These are phyloP conservation scores for Sphagnum magellanicum DNA, from an alignment of 228 moss, liverwort and hornwort species.

Conservation along the genomic window DNA sequence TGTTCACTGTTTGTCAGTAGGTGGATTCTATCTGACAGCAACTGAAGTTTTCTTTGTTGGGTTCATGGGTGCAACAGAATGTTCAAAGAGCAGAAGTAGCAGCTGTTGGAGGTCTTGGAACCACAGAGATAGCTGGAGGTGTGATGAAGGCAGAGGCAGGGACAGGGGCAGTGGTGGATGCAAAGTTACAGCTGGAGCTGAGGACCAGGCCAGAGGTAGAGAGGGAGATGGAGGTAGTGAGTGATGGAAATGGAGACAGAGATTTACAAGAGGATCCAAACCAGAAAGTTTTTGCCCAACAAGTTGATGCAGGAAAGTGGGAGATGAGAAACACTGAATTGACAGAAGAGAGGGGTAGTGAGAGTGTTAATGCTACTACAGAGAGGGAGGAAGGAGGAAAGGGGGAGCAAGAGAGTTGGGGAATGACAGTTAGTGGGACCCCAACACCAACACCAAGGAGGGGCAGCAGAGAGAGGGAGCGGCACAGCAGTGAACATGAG, in stretches of 20 bases:
- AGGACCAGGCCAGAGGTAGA: too few species aligned
- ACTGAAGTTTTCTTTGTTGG: background rate
- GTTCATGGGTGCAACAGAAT: background rate
- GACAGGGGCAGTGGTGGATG: background rate
- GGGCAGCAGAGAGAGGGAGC: constrained; percentile 46
- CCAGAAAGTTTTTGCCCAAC: constrained; percentile 16
- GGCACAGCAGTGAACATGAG: constrained; percentile 51
- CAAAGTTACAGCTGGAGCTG: too few species aligned
- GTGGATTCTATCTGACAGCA: too few species aligned
- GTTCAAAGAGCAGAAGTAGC: background rate
- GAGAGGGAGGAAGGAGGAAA: constrained; percentile 48
- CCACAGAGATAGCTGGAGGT: background rate
- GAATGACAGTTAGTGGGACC: constrained; percentile 34
- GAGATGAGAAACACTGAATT: constrained; percentile 16
- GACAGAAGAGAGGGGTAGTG: constrained; percentile 53
- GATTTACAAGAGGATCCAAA: constrained; percentile 12
- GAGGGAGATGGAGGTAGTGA: too few species aligned
- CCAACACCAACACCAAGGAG: constrained; percentile 37
- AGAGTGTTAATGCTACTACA: constrained; percentile 34
- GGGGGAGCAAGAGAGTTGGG: constrained; percentile 50
- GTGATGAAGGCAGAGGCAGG: background rate
- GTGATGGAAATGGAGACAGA: too few species aligned
- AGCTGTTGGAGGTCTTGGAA: background rate
- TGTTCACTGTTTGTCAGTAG: too few species aligned
- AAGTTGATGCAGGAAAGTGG: constrained; percentile 23